Evolutionary conservation across 257 asterid species (phyloP).

Genomic region (Avicennia marina): DNA sequence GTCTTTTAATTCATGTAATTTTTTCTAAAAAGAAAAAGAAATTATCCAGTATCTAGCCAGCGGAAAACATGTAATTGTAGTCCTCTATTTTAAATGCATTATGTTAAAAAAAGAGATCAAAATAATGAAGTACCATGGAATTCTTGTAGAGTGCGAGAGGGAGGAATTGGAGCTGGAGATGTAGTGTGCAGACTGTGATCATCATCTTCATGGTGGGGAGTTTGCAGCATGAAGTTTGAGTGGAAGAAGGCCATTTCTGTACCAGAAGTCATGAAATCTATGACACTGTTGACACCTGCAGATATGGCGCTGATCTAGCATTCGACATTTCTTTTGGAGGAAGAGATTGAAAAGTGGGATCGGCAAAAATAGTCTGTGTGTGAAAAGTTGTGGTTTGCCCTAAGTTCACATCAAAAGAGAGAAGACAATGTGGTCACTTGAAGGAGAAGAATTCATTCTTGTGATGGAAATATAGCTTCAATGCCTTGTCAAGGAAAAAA

Average conservation of each 20-base stretch:
- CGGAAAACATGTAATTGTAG: neutral
- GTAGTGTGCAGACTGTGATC: slow-evolving; percentile 24
- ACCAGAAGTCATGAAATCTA: slow-evolving; percentile 12
- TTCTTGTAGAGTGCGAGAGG: slow-evolving; percentile 47
- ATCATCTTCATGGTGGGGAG: slow-evolving; percentile 43
- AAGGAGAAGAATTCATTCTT: slow-evolving; percentile 38
- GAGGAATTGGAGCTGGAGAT: slow-evolving; percentile 25
- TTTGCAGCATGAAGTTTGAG: slow-evolving; percentile 81
- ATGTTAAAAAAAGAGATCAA: neutral
- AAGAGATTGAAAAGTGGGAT: neutral
- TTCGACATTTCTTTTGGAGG: slow-evolving; percentile 7
- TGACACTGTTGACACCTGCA: neutral
- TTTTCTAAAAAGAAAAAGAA: no score
- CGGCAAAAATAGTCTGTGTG: neutral
- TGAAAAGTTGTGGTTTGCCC: neutral
- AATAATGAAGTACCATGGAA: slow-evolving; percentile 32
- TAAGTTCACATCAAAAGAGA: neutral
- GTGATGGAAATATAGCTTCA: slow-evolving; percentile 40
- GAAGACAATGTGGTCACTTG: slow-evolving; percentile 21
- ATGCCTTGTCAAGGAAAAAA: slow-evolving; percentile 47
- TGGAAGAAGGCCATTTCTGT: slow-evolving; percentile 75
- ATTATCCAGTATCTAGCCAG: no score
- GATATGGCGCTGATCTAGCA: slow-evolving; percentile 25
- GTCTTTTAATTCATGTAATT: no score
- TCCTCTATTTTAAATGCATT: no score